A percentile compares a stretch with the other conserved stretches of the same genome.
Evolutionary conservation across 306 rosid genomes (phyloP).

Genomic region (Casuarina equisetifolia): DNA sequence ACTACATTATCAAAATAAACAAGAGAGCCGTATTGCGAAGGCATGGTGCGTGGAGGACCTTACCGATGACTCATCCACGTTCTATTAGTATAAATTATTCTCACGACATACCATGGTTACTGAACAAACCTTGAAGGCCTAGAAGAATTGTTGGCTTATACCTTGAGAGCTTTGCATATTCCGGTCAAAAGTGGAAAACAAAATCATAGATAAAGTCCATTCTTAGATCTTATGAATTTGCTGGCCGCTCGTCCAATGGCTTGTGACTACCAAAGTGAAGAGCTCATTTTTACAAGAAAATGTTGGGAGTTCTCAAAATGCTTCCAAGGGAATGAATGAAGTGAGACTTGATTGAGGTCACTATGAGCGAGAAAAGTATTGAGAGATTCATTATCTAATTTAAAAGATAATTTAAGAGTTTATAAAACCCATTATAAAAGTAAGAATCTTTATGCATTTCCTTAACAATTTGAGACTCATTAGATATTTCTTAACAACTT

Average conservation of each 20-base stretch:
- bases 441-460: no score
- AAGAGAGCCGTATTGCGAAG: constrained; percentile 8
- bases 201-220: constrained; percentile 55
- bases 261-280: constrained; percentile 9
- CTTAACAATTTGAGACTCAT: no score
- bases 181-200: constrained; percentile 36
- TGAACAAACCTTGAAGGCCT: constrained; percentile 39
- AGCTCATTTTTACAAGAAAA: background rate
- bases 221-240: constrained; percentile 32
- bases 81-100: constrained; percentile 7
- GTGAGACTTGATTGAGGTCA: no score
- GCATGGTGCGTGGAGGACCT: constrained; percentile 38
- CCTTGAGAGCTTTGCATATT: constrained; percentile 42
- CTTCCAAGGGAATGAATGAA: no score
- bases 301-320: no score
- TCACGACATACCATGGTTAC: constrained; percentile 26
- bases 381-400: no score
- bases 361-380: no score
- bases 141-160: constrained; percentile 42
- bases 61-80: constrained; percentile 37
- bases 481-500: no score
- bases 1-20: no score
- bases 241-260: constrained; percentile 37
- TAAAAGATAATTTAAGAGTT: no score
- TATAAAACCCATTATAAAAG: no score